Conservation (phyloP, 192 early-diverging fungal genomes). For the Kickxella alabastrina region DNA sequence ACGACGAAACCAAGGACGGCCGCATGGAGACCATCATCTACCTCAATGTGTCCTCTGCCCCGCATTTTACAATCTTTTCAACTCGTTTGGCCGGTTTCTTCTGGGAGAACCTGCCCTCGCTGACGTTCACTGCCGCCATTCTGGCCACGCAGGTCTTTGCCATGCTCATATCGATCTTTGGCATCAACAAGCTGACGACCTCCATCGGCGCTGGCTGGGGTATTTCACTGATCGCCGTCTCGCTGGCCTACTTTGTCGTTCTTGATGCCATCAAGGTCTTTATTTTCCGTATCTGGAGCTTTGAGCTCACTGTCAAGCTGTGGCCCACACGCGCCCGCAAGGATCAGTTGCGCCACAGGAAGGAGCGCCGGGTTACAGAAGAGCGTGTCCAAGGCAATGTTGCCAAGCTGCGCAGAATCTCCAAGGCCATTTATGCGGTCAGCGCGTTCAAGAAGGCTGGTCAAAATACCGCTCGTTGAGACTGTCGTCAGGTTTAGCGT, state of each 20-base stretch:
- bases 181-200: constrained; percentile 54
- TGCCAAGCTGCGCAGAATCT: constrained; percentile 33
- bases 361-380: constrained; percentile 49
- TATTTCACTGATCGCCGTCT: constrained; percentile 64
- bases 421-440: constrained; percentile 38
- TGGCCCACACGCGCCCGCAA: constrained; percentile 67
- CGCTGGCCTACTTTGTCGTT: constrained; percentile 76
- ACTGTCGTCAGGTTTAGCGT: neutral
- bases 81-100: constrained; percentile 82
- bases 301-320: constrained; percentile 81
- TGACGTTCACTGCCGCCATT: constrained; percentile 75
- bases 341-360: constrained; percentile 57
- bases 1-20: constrained; percentile 39
- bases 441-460: constrained; percentile 31
- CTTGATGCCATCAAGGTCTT: constrained; percentile 91
- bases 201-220: constrained; percentile 75
- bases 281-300: constrained; percentile 80
- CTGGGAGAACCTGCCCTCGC: constrained; percentile 81
- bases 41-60: constrained; percentile 84
- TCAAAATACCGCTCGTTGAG: neutral
- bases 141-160: constrained; percentile 89
- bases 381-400: constrained; percentile 48
- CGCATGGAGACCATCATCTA: constrained; percentile 87
- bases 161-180: constrained; percentile 77
- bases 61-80: constrained; percentile 95